Evolutionary conservation across 306 rosid genomes (phyloP), one percentile per base, ranked within the genome.

Genomic region (Elaeagnus macrophylla): DNA sequence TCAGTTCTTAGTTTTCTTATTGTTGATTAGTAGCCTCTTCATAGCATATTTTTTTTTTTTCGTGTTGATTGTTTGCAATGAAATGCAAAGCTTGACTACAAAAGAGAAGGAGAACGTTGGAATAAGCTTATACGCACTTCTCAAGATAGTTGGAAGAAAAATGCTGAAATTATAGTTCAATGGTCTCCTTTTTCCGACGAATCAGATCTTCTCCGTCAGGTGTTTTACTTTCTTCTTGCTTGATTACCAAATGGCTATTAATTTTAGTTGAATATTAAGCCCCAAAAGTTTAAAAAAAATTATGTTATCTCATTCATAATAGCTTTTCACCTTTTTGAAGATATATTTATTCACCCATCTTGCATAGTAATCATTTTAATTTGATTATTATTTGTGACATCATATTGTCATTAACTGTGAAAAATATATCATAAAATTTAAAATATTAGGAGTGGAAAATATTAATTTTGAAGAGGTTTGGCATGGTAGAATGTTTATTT

Each of bases 121-220:
- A 66, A 64, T 42, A 84, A 62, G 76, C 75, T 87, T 54, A 17
- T 67, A 51, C 79, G 99, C 16, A 73, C 93, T 62, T 80, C 93
- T 51, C 43, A 15, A 37, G 74, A 56, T 11, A 95, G 84, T 65
- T 84, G 99, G 96, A 60, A 73, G 51, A 91, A 56, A 66, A 87
- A 84, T 75, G 66, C 73, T 39, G 94, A 84, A 45, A 84, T 94
- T 48, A 62, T 93, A 42, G 70, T 87, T 61, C 79, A 79, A 25
- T 91, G 99, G 99, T 84, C 99, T 45, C 99, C 99, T 36, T 87
- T 84, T 74, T 45, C 72, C 16, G 61, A 61, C 54, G 99, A 93
- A 75, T 71, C 65, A n/a, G 96, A 90, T 56, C 86, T 90, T 74
- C 79, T 74, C 51, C 75, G 66, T 54, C 95, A 90, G 79, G 86